Conservation (phyloP, 345 rosid species). For the Salix udensis region DNA sequence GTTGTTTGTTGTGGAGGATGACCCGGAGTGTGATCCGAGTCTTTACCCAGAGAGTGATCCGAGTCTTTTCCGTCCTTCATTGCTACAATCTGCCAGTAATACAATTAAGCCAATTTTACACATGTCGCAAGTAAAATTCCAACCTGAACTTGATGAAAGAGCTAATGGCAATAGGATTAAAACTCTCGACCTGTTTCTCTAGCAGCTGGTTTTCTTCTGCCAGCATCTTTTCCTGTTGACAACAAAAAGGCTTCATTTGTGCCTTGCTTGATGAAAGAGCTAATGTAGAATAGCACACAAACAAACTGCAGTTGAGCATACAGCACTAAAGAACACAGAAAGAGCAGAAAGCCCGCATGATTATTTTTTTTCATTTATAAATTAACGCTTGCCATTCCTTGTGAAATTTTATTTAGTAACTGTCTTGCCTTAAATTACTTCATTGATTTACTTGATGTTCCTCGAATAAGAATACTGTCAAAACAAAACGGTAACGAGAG, state of each 20-base stretch:
- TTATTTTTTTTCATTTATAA: no score
- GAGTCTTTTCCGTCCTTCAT: not conserved
- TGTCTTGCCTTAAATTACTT: no score
- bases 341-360: not conserved
- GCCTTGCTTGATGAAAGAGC: no score
- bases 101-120: not conserved
- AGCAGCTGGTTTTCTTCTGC: constrained; percentile 32
- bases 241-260: not conserved
- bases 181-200: constrained; percentile 29
- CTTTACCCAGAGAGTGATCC: no score
- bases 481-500: not conserved
- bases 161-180: not conserved
- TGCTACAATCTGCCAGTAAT: constrained; percentile 21
- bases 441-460: not conserved
- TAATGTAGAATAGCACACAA: not conserved
- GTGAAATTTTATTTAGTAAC: no score
- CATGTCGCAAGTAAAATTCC: not conserved
- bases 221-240: constrained; percentile 31
- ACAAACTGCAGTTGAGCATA: not conserved
- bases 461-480: not conserved
- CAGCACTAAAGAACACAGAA: not conserved
- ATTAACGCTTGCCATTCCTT: not conserved
- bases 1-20: constrained; percentile 3
- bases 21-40: not conserved
- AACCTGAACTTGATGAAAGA: not conserved